Percentiles rank a stretch among this genome's conserved stretches.
phyloP scores from a whole-genome alignment of 768 basidiomycete species.

The Amanita pallidorosea region DNA sequence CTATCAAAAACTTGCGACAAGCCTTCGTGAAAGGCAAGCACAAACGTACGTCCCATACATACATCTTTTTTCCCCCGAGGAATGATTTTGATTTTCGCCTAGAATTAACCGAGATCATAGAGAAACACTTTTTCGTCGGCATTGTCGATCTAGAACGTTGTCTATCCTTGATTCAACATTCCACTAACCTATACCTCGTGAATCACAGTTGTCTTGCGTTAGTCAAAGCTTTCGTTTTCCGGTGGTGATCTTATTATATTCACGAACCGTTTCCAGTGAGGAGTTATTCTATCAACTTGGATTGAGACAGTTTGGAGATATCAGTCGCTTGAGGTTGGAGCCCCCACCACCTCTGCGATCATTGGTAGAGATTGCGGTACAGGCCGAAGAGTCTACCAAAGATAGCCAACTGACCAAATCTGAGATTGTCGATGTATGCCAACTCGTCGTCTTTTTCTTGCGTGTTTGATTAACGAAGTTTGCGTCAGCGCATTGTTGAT shows the following conservation, averaged over 20 bases:
- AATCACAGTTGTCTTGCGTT: slow-evolving; percentile 81
- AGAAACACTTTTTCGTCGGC: slow-evolving; percentile 87
- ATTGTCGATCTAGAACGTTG: slow-evolving; percentile 70
- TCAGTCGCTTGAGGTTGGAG: slow-evolving; percentile 66
- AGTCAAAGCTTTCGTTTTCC: slow-evolving; percentile 18
- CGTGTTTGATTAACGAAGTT: neutral
- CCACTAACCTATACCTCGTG: slow-evolving; percentile 82
- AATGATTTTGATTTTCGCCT: neutral
- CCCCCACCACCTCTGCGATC: slow-evolving; percentile 68
- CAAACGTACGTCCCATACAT: slow-evolving; percentile 39
- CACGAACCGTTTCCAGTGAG: slow-evolving; percentile 42
- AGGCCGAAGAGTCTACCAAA: slow-evolving; percentile 49
- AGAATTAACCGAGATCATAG: slow-evolving; percentile 79
- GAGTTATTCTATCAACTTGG: slow-evolving; percentile 94
- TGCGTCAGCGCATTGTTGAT: slow-evolving; percentile 50
- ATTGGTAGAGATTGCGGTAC: slow-evolving; percentile 71
- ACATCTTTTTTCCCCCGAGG: neutral
- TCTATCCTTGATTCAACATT: slow-evolving; percentile 77
- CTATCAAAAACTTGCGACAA: slow-evolving; percentile 57
- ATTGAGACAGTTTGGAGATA: slow-evolving; percentile 82
- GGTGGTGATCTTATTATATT: neutral
- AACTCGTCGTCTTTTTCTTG: neutral
- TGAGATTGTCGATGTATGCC: slow-evolving; percentile 60
- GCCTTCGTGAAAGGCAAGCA: slow-evolving; percentile 52
- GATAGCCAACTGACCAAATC: slow-evolving; percentile 43